Evolutionary conservation across 2,329 filamentous ascomycete species (phyloP), one percentile per base, ranked within the genome.

Genomic region (Cladosporium oxysporum): DNA sequence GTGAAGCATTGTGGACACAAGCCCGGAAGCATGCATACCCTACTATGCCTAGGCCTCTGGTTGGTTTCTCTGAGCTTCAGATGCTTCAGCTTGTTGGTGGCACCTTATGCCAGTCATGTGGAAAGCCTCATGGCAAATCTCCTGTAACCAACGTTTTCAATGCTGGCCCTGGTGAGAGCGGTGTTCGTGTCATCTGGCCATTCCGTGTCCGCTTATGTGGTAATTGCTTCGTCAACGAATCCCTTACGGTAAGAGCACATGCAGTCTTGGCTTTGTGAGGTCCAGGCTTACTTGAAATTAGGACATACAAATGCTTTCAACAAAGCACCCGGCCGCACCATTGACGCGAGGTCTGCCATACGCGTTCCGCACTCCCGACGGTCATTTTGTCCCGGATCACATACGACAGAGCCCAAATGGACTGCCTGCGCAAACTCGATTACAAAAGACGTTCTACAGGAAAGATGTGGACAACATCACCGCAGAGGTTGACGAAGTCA

Each of bases 31-130:
- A 81, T 23, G 88, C 87, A 76, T 86, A 86, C 79, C 87, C 87
- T 29, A 84, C 84, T 70, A 87, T 93, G 81, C 91, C 91, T 57
- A 83, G 83, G 65, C 91, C 91, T 31, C 81, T 94, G 59, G 79
- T 81, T 62, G 84, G 83, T 66, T 85, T 84, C 74, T 85, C 86
- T 50, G 91, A 95, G 77, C 80, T 91, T 69, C 85, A 89, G 50
- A 93, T 93, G 90, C 92, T 91, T 86, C 86, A 85, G 72, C 80
- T 95, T 60, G 82, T 87, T 41, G 88, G 87, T 76, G 84, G 86
- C 58, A 80, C 74, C 33, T 78, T 75, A 64, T 96, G 92, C 76
- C 88, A 93, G 73, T 87, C 88, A 70, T 95, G 92, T 77, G 80
- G 79, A 63, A 85, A 81, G 68, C 71, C 69, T 59, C 76, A 74